Evolutionary conservation across 768 basidiomycete genomes (phyloP).

Genomic region (Phaffia australis): DNA sequence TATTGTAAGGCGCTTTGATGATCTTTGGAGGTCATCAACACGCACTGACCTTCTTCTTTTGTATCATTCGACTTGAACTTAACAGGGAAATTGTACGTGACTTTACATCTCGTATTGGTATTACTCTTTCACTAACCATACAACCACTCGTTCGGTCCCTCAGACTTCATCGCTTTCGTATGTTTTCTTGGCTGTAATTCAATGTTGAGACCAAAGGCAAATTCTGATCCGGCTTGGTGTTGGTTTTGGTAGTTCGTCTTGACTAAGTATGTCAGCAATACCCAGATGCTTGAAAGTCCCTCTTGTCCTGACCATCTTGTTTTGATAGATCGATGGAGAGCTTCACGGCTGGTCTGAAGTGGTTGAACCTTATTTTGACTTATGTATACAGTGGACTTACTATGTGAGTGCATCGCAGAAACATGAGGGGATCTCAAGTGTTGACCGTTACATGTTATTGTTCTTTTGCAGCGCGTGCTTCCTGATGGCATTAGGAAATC

Average conservation of each 20-base stretch:
- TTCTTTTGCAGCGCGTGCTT: slow-evolving; percentile 49
- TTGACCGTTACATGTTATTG: not conserved
- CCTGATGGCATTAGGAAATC: slow-evolving; percentile 74
- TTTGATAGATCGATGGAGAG: slow-evolving; percentile 53
- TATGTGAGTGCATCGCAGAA: slow-evolving; percentile 36
- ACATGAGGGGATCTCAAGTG: not conserved
- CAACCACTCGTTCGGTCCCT: not conserved
- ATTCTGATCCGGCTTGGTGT: slow-evolving; percentile 52
- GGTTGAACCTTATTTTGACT: slow-evolving; percentile 58
- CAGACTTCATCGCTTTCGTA: slow-evolving; percentile 67
- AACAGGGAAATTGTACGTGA: slow-evolving; percentile 64
- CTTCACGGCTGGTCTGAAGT: slow-evolving; percentile 26
- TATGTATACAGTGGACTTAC: slow-evolving; percentile 83
- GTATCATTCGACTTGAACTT: slow-evolving; percentile 47
- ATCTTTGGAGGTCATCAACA: not conserved
- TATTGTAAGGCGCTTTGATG: slow-evolving; percentile 48
- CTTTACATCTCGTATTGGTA: too few species aligned
- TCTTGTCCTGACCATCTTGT: not conserved
- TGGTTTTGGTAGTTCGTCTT: slow-evolving; percentile 56
- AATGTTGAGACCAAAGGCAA: too few species aligned
- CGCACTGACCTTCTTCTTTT: not conserved
- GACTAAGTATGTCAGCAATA: slow-evolving; percentile 52
- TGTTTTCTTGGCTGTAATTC: slow-evolving; percentile 13
- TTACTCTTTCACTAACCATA: slow-evolving; percentile 60
- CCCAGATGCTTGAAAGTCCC: slow-evolving; percentile 53